phyloP scores from a whole-genome alignment of 352 stramenopile genomes.

The Globisporangium irregulare region DNA sequence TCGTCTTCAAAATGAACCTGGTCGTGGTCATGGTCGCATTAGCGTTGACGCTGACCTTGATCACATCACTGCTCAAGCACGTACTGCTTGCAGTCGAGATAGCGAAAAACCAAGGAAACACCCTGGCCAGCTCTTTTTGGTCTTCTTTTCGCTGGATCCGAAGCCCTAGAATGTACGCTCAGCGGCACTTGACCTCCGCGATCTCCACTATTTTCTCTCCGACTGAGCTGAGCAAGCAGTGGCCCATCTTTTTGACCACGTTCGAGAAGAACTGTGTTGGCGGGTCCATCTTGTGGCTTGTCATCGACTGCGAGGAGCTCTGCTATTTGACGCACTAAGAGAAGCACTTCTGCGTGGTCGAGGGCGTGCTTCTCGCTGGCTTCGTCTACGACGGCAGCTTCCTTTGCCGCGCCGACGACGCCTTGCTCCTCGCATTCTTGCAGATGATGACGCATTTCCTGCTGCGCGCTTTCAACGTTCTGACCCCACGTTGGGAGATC shows the following conservation, averaged over 20 bases:
- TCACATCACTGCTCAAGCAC: background rate
- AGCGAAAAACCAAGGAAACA: background rate
- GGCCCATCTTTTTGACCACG: background rate
- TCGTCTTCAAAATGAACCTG: background rate
- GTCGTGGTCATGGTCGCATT: background rate
- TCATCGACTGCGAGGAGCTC: background rate
- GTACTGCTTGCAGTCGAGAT: background rate
- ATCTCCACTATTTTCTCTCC: background rate
- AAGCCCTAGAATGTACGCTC: background rate
- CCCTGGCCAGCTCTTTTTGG: background rate
- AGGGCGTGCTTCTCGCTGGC: background rate
- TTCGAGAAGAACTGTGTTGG: background rate
- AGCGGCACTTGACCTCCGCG: background rate
- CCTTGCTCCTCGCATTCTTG: background rate
- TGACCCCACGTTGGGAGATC: background rate
- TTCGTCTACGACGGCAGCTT: background rate
- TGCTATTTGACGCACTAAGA: background rate
- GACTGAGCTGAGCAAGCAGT: background rate
- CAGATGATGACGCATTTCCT: background rate
- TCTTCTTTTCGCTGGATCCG: background rate
- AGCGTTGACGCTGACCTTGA: background rate
- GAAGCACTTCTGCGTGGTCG: background rate
- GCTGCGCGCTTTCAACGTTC: background rate
- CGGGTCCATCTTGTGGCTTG: background rate
- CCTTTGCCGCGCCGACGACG: background rate